Percentiles rank a stretch among this genome's conserved stretches.
Evolutionary conservation across 2,329 filamentous ascomycete species (phyloP).

Genomic region (Sporothrix variecibatus): DNA sequence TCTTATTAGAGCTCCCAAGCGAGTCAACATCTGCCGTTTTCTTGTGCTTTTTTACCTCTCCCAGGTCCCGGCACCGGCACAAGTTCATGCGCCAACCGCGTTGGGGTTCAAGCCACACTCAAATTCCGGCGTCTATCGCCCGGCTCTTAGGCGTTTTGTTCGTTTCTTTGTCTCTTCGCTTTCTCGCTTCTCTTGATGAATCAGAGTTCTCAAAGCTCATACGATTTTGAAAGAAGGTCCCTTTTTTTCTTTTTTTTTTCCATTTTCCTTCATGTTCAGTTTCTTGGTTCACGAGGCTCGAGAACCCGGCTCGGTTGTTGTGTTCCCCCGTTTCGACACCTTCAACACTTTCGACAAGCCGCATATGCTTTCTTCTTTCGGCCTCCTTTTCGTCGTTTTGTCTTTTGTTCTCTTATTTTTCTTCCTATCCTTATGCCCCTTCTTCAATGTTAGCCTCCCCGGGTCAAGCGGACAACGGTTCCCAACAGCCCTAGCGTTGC

Average conservation of each 20-base stretch:
- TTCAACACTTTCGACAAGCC: neutral
- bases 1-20: too few relatives aligned
- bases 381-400: neutral
- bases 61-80: neutral
- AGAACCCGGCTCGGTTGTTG: neutral
- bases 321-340: neutral
- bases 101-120: neutral
- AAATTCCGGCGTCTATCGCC: neutral
- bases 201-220: neutral
- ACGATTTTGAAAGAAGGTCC: neutral
- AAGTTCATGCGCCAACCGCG: neutral
- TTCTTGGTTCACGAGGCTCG: neutral
- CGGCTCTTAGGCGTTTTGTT: neutral
- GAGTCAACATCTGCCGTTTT: neutral
- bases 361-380: constrained; percentile 2
- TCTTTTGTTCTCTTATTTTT: neutral
- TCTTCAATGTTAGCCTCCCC: neutral
- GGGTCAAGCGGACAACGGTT: constrained; percentile 1
- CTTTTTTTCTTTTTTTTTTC: neutral
- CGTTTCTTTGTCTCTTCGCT: neutral
- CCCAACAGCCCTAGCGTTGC: neutral
- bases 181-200: neutral
- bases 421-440: neutral
- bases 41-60: too few relatives aligned
- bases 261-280: too few relatives aligned